Percentiles rank a stretch among this genome's conserved stretches.
Evolutionary conservation across 106 monocot genomes (phyloP).

Genomic region (Allium fistulosum): DNA sequence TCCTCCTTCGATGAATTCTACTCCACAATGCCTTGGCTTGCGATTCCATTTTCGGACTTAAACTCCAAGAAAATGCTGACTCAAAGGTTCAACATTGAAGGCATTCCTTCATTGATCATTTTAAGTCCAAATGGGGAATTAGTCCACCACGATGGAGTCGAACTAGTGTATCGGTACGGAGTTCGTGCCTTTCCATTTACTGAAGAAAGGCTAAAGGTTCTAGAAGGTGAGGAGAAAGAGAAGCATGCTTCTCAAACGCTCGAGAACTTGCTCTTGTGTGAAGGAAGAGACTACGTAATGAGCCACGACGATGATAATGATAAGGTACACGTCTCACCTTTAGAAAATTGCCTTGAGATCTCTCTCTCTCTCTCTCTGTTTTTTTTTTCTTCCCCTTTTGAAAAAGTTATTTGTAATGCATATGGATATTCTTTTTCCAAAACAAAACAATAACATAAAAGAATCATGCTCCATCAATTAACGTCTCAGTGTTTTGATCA

Average conservation of each 20-base stretch:
- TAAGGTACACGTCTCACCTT: conserved; percentile 20
- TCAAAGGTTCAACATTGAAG: conserved; percentile 33
- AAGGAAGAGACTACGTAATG: conserved; percentile 32
- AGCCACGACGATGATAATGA: conserved; percentile 16
- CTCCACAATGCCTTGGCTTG: conserved; percentile 41
- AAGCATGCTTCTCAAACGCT: conserved; percentile 40
- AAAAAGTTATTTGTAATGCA: too few relatives aligned
- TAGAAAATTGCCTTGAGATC: background rate
- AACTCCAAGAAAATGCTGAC: conserved; percentile 27
- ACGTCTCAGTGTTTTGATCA: too few relatives aligned
- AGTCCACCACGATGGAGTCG: conserved; percentile 21
- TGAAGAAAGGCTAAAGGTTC: conserved; percentile 22
- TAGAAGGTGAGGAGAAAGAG: conserved; percentile 34
- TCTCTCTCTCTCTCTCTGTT: too few relatives aligned
- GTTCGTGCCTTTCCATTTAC: conserved; percentile 33
- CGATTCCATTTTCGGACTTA: conserved; percentile 36
- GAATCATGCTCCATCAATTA: too few relatives aligned
- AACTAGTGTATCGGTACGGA: conserved; percentile 27
- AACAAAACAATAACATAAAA: too few relatives aligned
- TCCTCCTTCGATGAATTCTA: conserved; percentile 40
- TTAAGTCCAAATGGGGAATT: conserved; percentile 22
- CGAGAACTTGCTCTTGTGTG: conserved; percentile 30
- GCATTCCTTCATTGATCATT: conserved; percentile 40
- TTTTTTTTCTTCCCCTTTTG: too few relatives aligned
- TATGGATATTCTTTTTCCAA: too few relatives aligned